Base-by-base conservation (phyloP, 2,329 filamentous ascomycete species). In the Aciculosporium take region DNA sequence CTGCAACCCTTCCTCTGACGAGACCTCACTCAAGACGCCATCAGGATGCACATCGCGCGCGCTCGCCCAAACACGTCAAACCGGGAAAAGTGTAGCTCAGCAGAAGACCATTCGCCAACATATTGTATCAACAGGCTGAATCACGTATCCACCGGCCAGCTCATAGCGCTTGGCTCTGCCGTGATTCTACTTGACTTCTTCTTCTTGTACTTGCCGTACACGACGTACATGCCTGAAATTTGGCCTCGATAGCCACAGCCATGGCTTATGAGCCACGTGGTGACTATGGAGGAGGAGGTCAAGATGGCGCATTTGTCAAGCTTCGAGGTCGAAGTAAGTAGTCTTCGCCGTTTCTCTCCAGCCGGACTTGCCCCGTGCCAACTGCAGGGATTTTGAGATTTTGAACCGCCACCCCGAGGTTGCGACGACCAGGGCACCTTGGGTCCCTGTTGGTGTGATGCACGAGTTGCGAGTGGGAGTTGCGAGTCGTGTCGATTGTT, bases 251-350 rank as follows among this genome's bases (percentile, higher is more conserved):
- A 34, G 31, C 37, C 37, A 18, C 23, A 48, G 50, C 49, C 42
- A 74, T 74, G 70, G 65, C 70, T 52, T 72, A 71, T 55, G 69
- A 72, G 62, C 65, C 67, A 56, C 66, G 69, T 48, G 66, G 68
- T 53, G 69, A 71, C 49, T 61, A 66, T 50, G 64, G 62, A 45
- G 64, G 59, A 34, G 57, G 59, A 15, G 61, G 62, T 7, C 61
- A 65, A 43, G 66, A 69, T 50, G 64, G 62, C 25, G 60, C 62
- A 5, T 69, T 63, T 45, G 57, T 66, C 18, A 70, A 70, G 51
- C 61, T 68, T n/a, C 56, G 70, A 49, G 69, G 70, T 39, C 62
- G 70, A 49, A 63, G 70, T 72, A 57, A 64, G 68, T 69, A 31
- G 45, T 42, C 17, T 37, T 29, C 23, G 9, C 42, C 42, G 24